Base-by-base conservation (phyloP, 169 alveolate species). In the Plasmodium relictum region DNA sequence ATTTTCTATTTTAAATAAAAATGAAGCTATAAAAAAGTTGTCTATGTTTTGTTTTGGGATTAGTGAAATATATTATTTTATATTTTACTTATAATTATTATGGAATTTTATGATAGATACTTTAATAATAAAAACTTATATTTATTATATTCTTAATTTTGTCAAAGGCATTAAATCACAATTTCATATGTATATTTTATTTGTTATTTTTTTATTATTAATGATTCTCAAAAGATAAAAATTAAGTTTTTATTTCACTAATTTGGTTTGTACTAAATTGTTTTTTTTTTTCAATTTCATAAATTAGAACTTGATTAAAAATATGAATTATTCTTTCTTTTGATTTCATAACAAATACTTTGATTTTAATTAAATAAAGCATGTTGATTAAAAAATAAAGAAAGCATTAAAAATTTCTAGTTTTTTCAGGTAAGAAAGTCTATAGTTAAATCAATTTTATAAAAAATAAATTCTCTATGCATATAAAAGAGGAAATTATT, bases 141-240 rank as follows among this genome's bases (percentile, higher is more conserved):
- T 48, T 70, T 37, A 6, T 41, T 41, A 16, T 41, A 52, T 54
- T 73, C 58, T 73, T 52, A 31, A 73, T 73, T 56, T 56, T 56
- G 71, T 56, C 42, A 2, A 56, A 59, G 8, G 39, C 65, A 12
- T 73, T 54, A 54, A 58, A 18, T 74, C 59, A 73, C 12, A 50
- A 50, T 66, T 20, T 12, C 61, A n/a, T 31, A 62, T 39, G 41
- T 45, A 58, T 62, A 39, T 63, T 63, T 63, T 26, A 37, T 26
- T 63, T 10, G 31, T 14, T 24, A 50, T 12, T 63, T 16, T 31
- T 63, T 63, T 31, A 22, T 31, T 63, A 63, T 63, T 26, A 26
- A 14, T 63, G 18, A 31, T 63, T 26, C 31, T 8, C 73, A n/a
- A 7, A 37, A 26, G 22, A 24, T 63, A 31, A 26, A 26, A 12